A percentile compares a stretch with the other conserved stretches of the same genome.
These are phyloP conservation scores for Middelhovenomyces tepae DNA, from an alignment of 805 yeast species.

Conservation along the genomic window DNA sequence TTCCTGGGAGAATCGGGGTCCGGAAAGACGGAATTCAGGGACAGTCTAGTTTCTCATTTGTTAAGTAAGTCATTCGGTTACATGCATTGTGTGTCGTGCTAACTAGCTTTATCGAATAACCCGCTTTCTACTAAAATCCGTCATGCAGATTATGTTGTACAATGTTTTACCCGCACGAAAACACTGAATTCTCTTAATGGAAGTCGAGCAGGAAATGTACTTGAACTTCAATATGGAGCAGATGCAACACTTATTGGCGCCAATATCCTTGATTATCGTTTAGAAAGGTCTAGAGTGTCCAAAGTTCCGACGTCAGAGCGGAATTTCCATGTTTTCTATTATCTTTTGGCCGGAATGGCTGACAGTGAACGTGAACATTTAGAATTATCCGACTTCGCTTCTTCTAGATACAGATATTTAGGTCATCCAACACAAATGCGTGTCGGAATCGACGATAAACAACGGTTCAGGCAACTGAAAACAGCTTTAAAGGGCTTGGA, in stretches of 20 bases:
- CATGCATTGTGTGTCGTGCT: background rate
- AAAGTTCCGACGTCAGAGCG: constrained; percentile 43
- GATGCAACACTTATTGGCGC: constrained; percentile 44
- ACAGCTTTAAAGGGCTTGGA: constrained; percentile 44
- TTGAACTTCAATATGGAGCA: constrained; percentile 42
- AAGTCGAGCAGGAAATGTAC: constrained; percentile 48
- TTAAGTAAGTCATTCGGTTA: constrained; percentile 16
- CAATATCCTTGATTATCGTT: constrained; percentile 44
- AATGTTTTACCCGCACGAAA: constrained; percentile 33
- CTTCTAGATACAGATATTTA: constrained; percentile 35
- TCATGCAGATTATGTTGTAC: constrained; percentile 28
- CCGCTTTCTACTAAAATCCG: constrained; percentile 28
- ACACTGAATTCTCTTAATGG: constrained; percentile 27
- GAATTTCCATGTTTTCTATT: constrained; percentile 52
- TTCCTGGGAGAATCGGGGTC: constrained; percentile 34
- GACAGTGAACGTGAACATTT: constrained; percentile 33
- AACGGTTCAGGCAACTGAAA: constrained; percentile 38
- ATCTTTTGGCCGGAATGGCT: constrained; percentile 43
- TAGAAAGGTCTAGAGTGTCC: constrained; percentile 48
- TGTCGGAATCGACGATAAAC: constrained; percentile 40
- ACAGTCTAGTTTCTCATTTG: constrained; percentile 23
- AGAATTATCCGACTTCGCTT: constrained; percentile 29
- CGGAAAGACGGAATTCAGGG: constrained; percentile 32
- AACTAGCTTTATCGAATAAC: constrained; percentile 26
- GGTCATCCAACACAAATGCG: constrained; percentile 34